Percentiles rank a stretch among this genome's conserved stretches.
phyloP scores from a whole-genome alignment of 2,329 filamentous ascomycete genomes.

The Colletotrichum godetiae region DNA sequence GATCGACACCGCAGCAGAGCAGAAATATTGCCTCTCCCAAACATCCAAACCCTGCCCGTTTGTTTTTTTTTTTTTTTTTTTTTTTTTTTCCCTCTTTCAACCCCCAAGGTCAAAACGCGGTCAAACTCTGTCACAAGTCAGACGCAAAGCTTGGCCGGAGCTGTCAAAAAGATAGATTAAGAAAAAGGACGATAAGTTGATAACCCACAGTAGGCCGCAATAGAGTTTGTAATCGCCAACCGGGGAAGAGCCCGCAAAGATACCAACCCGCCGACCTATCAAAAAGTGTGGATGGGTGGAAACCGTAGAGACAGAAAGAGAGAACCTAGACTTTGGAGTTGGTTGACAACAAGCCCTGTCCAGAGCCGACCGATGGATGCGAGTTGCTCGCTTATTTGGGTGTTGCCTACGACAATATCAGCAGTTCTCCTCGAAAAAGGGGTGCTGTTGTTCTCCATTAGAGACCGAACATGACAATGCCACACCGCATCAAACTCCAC shows the following conservation, averaged over 20 bases:
- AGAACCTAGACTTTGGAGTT: not conserved
- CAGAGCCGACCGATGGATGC: not conserved
- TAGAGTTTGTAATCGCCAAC: not conserved
- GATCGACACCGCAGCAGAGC: constrained; percentile 1
- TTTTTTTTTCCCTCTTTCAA: not conserved
- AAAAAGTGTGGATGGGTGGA: not conserved
- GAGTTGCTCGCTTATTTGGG: no score
- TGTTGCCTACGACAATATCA: not conserved
- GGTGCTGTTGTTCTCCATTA: no score
- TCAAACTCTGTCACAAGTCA: constrained; percentile 5
- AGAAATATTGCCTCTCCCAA: not conserved
- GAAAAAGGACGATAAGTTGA: not conserved
- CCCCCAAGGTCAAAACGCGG: constrained; percentile 4
- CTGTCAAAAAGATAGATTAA: not conserved
- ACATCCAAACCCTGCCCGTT: not conserved
- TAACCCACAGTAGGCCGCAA: no score
- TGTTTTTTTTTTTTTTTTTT: not conserved
- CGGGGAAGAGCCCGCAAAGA: not conserved
- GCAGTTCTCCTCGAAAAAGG: not conserved
- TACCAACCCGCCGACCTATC: not conserved
- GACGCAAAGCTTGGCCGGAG: not conserved
- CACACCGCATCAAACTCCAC: not conserved
- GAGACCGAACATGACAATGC: not conserved
- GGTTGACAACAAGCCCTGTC: not conserved
- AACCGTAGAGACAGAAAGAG: not conserved